Conservation (phyloP, 2,329 filamentous ascomycete genomes). For the Lizonia empirigonia region DNA sequence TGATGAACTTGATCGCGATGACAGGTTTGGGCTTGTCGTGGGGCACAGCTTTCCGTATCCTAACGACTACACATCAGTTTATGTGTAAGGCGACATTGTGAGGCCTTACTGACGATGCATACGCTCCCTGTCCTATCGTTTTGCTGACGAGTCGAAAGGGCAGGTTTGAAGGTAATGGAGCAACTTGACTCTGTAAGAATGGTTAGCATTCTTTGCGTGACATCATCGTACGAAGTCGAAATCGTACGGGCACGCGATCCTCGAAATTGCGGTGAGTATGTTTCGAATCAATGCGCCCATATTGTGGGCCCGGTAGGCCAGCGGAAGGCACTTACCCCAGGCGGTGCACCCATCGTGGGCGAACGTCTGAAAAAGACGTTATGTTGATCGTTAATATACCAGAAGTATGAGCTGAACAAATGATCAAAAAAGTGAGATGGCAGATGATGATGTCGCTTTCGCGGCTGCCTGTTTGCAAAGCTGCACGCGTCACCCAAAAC, state of each 20-base stretch:
- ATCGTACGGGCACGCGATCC: not conserved
- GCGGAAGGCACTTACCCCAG: constrained; percentile 29
- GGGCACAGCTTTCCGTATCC: constrained; percentile 92
- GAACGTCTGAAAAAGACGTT: not conserved
- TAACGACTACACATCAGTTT: constrained; percentile 10
- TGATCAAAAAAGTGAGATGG: not conserved
- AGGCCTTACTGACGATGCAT: constrained; percentile 76
- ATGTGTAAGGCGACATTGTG: not conserved
- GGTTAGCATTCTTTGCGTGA: constrained; percentile 1
- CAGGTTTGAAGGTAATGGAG: constrained; percentile 80
- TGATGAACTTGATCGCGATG: constrained; percentile 98
- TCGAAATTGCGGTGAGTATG: constrained; percentile 3
- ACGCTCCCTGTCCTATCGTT: constrained; percentile 94
- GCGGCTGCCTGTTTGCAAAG: constrained; percentile 11
- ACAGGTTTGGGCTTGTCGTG: constrained; percentile 71
- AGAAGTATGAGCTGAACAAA: not conserved
- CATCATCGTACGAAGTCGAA: not conserved
- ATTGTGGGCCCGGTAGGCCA: constrained; percentile 10
- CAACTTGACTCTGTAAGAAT: constrained; percentile 76
- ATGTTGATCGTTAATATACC: not conserved
- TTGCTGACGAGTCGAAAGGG: constrained; percentile 95
- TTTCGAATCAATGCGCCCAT: constrained; percentile 5
- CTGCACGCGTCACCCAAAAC: constrained; percentile 6
- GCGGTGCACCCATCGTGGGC: constrained; percentile 27
- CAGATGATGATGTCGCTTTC: constrained; percentile 1